Evolutionary conservation across 768 basidiomycete genomes (phyloP), one percentile per base, ranked within the genome.

Genomic region (Fistulinella prunicolor): DNA sequence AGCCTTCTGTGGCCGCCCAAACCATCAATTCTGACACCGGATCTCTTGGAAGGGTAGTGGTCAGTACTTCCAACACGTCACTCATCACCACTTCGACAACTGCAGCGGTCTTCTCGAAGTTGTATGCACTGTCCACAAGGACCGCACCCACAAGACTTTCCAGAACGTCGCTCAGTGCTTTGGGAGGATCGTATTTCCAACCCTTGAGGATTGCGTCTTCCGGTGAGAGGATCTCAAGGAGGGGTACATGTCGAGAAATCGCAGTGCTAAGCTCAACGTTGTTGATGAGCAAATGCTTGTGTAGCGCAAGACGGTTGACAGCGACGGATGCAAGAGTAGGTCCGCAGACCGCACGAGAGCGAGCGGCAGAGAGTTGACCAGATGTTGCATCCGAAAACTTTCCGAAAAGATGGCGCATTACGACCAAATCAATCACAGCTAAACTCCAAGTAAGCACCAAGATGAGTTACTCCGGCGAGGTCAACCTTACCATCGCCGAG

Each of bases 111-210:
- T 73, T 79, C 42, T 90, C 88, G 50, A 87, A 83, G 53, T 89
- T 69, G 59, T 85, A 89, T 5, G 77, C 82, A 5, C 81, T 79
- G 66, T 95, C 93, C 36, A 94, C 78, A 23, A 95, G 77, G 17
- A 95, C 72, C 3, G 89, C 91, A 1, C 90, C 93, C 28, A 93
- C 70, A 6, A 94, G 68, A 44, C 90, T 87, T 67, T 95, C 93
- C 44, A 94, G 75, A 4, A 91, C 79, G 60, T 95, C 93, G 47
- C 87, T 85, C 26, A 92, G 68, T 6, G 80, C 84, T 66, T 95
- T 95, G 0, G 93, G 91, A 9, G 91, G 89, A 57, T 91, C 85
- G 53, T 83, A 85, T 56, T 80, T 80, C 91, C 90, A 94, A 6
- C 85, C 82, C 29, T 78, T 74, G 12, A 76, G 63, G 38, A 91